These are phyloP conservation scores for Fraxinus ornus DNA, from an alignment of 305 asterid species.

Conservation along the genomic window DNA sequence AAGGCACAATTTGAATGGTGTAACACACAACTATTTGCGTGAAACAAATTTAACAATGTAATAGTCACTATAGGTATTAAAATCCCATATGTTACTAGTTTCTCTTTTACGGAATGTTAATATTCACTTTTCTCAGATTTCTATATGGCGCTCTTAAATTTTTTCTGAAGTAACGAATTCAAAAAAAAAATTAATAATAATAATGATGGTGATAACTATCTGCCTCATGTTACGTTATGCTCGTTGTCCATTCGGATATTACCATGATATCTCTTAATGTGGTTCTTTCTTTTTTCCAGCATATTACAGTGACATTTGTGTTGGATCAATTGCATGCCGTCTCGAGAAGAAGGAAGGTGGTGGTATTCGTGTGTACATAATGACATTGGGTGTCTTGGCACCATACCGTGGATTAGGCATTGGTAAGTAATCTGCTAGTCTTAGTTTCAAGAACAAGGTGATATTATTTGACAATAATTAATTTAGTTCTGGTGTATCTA, in stretches of 20 bases:
- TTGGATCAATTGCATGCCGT: constrained; percentile 94
- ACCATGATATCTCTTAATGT: constrained; percentile 9
- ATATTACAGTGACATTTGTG: constrained; percentile 89
- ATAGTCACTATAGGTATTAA: not conserved
- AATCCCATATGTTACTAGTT: not conserved
- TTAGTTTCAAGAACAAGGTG: not conserved
- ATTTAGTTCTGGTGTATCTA: constrained; percentile 28
- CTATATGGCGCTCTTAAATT: not conserved
- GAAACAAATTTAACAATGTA: not conserved
- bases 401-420: constrained; percentile 89
- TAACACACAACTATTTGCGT: not conserved
- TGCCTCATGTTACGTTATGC: not conserved
- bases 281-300: constrained; percentile 47
- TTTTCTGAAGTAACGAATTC: not conserved
- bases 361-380: constrained; percentile 70
- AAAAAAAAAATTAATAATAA: too few species aligned
- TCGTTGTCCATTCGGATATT: constrained; percentile 9
- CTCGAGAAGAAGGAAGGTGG: constrained; percentile 93
- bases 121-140: not conserved
- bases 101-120: not conserved
- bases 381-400: constrained; percentile 95
- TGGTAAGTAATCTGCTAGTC: constrained; percentile 48
- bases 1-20: not conserved
- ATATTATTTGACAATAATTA: not conserved
- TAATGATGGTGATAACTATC: constrained; percentile 2